Evolutionary conservation across 768 basidiomycete genomes (phyloP).

Genomic region (Boletus rubropictus): DNA sequence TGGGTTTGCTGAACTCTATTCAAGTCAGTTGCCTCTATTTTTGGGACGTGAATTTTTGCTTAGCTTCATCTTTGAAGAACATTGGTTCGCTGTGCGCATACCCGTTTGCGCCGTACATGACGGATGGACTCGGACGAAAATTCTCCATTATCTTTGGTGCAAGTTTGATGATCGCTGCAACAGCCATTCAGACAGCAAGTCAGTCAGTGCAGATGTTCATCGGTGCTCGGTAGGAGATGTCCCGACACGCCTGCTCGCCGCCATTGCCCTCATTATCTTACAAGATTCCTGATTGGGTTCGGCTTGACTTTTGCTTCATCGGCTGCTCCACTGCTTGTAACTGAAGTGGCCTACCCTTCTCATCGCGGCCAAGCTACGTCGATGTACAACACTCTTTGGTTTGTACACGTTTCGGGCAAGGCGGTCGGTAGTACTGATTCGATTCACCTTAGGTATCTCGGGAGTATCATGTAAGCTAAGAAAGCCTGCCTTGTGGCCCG

Average conservation of each 20-base stretch:
- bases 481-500: not conserved
- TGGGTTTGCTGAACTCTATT: slow-evolving; percentile 34
- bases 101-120: not conserved
- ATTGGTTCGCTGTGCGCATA: not conserved
- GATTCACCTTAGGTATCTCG: not conserved
- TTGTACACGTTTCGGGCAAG: not conserved
- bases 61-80: slow-evolving; percentile 8
- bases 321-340: not conserved
- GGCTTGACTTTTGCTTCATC: not conserved
- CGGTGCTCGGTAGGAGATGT: not conserved
- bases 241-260: not conserved
- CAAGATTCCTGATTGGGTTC: not conserved
- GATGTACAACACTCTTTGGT: not conserved
- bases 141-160: not conserved
- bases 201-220: not conserved
- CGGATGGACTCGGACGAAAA: not conserved
- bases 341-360: not conserved
- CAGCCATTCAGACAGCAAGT: not conserved
- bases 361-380: not conserved
- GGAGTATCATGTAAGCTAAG: not conserved
- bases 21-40: slow-evolving; percentile 22
- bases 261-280: not conserved
- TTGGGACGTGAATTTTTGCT: not conserved
- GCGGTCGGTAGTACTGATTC: not conserved
- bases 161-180: not conserved